These are phyloP conservation scores for Aspergillus nomiae DNA, from an alignment of 2,329 filamentous ascomycete genomes.

Conservation along the genomic window DNA sequence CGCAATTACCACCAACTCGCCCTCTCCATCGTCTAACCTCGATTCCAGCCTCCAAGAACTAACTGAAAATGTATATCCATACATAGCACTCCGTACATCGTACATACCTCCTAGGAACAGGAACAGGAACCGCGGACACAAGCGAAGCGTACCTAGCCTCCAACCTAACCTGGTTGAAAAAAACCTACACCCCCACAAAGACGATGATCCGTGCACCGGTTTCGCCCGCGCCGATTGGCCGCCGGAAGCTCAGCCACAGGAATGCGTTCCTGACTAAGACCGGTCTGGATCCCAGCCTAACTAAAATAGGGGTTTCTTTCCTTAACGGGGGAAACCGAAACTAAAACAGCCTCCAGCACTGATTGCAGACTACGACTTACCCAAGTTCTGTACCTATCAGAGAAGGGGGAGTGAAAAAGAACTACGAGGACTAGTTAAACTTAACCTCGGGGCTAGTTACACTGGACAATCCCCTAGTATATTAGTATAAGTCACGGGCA, in stretches of 20 bases:
- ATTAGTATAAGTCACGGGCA: not conserved
- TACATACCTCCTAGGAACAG: not conserved
- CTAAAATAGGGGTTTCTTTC: not conserved
- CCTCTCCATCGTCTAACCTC: no score
- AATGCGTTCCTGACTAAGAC: not conserved
- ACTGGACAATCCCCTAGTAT: not conserved
- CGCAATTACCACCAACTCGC: not conserved
- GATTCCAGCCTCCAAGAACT: not conserved
- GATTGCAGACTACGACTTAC: not conserved
- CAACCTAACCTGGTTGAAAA: not conserved
- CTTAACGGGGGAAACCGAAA: not conserved
- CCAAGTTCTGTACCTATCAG: not conserved
- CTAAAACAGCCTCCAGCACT: not conserved
- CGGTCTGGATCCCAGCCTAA: not conserved
- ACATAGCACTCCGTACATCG: not conserved
- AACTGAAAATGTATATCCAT: no score
- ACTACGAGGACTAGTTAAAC: not conserved
- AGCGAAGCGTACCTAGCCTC: not conserved
- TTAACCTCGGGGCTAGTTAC: not conserved
- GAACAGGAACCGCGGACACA: not conserved
- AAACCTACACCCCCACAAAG: not conserved
- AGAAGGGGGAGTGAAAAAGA: not conserved
- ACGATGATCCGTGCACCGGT: conserved; percentile 1
- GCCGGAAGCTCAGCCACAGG: not conserved
- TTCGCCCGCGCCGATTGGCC: not conserved